Percentiles rank a stretch among this genome's conserved stretches.
Conservation (phyloP, 371 early-diverging fungal genomes). For the Syncephalis plumigaleata region DNA sequence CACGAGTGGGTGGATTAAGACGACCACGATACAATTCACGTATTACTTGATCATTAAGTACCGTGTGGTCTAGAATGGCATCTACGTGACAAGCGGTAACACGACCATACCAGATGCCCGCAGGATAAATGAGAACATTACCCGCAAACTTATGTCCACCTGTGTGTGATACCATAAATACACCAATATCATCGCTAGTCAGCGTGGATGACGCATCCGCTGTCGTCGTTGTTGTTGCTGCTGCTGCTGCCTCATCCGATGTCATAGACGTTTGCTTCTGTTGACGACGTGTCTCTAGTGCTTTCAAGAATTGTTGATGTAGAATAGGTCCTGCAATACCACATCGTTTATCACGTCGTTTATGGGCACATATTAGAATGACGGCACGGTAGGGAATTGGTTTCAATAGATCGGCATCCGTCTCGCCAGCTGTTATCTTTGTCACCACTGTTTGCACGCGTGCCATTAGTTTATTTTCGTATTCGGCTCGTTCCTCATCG, state of each 20-base stretch:
- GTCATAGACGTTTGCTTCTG: no score
- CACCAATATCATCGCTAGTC: slow-evolving; percentile 20
- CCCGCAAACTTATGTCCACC: slow-evolving; percentile 77
- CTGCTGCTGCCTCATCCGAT: no score
- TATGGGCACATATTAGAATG: slow-evolving; percentile 63
- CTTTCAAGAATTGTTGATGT: slow-evolving; percentile 42
- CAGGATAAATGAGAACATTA: slow-evolving; percentile 42
- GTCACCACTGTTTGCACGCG: no score
- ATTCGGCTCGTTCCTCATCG: no score
- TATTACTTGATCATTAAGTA: slow-evolving; percentile 30
- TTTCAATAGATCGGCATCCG: slow-evolving; percentile 23
- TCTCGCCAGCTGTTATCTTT: slow-evolving; percentile 11
- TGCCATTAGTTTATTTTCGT: no score
- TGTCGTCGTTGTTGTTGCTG: no score
- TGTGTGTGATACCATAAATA: slow-evolving; percentile 46
- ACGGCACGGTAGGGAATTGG: slow-evolving; percentile 19
- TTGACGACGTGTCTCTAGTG: slow-evolving; percentile 23
- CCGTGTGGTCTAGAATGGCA: slow-evolving; percentile 32
- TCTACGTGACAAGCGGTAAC: slow-evolving; percentile 37
- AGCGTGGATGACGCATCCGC: slow-evolving; percentile 6
- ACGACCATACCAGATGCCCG: slow-evolving; percentile 47
- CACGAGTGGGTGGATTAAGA: slow-evolving; percentile 11
- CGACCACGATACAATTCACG: slow-evolving; percentile 39
- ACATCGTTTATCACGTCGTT: slow-evolving; percentile 62
- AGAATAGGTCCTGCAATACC: slow-evolving; percentile 58